Evolutionary conservation across 495 filamentous ascomycete species (phyloP), one percentile per base, ranked within the genome.

Genomic region (Penicillium cosmopolitanum): DNA sequence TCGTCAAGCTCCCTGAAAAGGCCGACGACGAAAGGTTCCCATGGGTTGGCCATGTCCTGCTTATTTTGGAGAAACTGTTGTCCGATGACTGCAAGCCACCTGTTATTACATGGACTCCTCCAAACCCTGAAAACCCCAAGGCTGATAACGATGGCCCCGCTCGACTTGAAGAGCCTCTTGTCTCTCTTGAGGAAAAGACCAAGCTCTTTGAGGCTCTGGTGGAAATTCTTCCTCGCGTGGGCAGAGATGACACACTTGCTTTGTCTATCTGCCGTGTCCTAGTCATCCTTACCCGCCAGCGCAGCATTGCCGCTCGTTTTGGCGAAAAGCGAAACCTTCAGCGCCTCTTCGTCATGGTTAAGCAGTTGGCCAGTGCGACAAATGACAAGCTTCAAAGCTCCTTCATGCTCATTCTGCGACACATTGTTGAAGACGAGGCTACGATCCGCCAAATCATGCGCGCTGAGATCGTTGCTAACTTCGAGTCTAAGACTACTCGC

Each of bases 341-440:
- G 67, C 85, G 90, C 18, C 78, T 99, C 15, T 98, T 99, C 71
- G 84, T 96, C 16, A 96, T 97, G 89, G 85, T 96, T 42, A 94
- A 93, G 69, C 93, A 97, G 66, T 83, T 97, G 43, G 89, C 91
- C 21, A 90, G 88, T 25, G 81, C 85, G 25, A 88, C 86, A 19
- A 89, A 89, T 55, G 80, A 88, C 21, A 87, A 87, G 51, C 81
- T 98, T 5, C 91, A 89, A 65, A 87, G 88, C 62, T 83, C 87
- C 9, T 87, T 98, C 55, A 89, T 98, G 84, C 76, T 96, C 21
- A 87, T 98, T 48, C 78, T 99, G 50, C 86, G 96, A 21, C 95
- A 99, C 68, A 89, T 98, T 15, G 83, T 97, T 40, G 95, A 99
- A 74, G 96, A 99, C 65, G 92, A 95, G 53, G 85, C 92, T 50